Conservation (phyloP, 2,329 filamentous ascomycete species). For the Tolypocladium inflatum region DNA sequence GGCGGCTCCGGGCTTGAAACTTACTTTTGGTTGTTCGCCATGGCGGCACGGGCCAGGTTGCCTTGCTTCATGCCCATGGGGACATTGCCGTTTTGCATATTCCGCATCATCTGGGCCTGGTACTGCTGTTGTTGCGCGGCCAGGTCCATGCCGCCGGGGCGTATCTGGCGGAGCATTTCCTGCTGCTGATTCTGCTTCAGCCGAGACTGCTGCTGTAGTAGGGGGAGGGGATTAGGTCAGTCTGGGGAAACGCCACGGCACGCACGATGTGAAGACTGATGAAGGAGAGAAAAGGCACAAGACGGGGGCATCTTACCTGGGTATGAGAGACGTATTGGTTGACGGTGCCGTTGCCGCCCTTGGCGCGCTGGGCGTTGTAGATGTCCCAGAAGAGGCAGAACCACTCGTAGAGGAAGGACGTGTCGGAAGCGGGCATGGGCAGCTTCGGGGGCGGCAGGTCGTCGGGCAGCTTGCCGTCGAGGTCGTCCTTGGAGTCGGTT, state of each 20-base stretch:
- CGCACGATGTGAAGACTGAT: constrained; percentile 1
- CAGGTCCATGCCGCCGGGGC: constrained; percentile 48
- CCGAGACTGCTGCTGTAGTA: constrained; percentile 52
- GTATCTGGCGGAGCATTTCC: constrained; percentile 65
- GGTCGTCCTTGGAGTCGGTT: constrained; percentile 70
- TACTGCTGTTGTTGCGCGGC: constrained; percentile 44
- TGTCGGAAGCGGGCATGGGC: constrained; percentile 54
- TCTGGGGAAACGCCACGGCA: neutral
- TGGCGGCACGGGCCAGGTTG: constrained; percentile 62
- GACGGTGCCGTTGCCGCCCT: constrained; percentile 53
- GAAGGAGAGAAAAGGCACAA: neutral
- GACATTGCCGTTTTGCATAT: constrained; percentile 52
- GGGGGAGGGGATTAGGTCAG: constrained; percentile 2
- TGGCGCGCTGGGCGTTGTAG: constrained; percentile 70
- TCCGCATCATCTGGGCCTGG: constrained; percentile 57
- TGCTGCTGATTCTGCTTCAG: constrained; percentile 69
- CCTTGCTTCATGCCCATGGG: constrained; percentile 48
- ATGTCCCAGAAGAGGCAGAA: constrained; percentile 98
- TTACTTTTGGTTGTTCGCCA: constrained; percentile 71
- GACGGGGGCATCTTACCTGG: constrained; percentile 49
- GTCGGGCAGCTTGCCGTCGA: constrained; percentile 63
- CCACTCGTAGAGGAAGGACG: constrained; percentile 93
- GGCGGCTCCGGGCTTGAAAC: constrained; percentile 18
- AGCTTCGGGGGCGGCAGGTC: constrained; percentile 72
- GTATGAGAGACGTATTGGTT: constrained; percentile 73